A percentile compares a stretch with the other conserved stretches of the same genome.
Conservation (phyloP, 2,329 filamentous ascomycete species). For the Blastomyces parvus region DNA sequence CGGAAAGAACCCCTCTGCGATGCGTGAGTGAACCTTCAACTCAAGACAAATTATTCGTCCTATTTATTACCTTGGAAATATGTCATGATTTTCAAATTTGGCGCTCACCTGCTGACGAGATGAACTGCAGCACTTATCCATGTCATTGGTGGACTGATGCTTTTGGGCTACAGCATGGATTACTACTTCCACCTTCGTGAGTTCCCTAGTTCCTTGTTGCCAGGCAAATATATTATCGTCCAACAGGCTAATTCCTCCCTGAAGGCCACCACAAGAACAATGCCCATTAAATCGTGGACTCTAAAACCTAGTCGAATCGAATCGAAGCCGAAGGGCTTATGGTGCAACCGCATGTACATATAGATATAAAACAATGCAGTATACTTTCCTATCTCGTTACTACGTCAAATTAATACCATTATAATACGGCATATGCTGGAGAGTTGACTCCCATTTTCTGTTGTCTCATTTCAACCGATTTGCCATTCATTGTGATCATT, state of each 20-base stretch:
- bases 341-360: slow-evolving; percentile 23
- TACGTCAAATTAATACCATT: neutral
- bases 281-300: slow-evolving; percentile 61
- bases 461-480: neutral
- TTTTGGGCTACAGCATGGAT: slow-evolving; percentile 88
- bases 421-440: neutral
- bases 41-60: neutral
- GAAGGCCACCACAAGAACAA: slow-evolving; percentile 99
- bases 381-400: slow-evolving; percentile 10
- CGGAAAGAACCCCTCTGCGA: slow-evolving; percentile 79
- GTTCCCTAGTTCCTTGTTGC: slow-evolving; percentile 31
- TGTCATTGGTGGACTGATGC: slow-evolving; percentile 65
- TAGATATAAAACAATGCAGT: slow-evolving; percentile 25
- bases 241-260: slow-evolving; percentile 11
- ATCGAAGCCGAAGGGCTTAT: neutral
- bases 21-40: slow-evolving; percentile 57
- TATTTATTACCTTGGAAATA: neutral
- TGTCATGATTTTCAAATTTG: neutral
- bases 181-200: slow-evolving; percentile 99
- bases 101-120: slow-evolving; percentile 1
- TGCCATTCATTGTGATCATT: neutral
- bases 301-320: neutral
- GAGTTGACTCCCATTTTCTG: neutral
- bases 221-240: neutral
- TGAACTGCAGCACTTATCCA: slow-evolving; percentile 68